Percentiles rank a stretch among this genome's conserved stretches.
These are phyloP conservation scores for Rhizopogon rudus DNA, from an alignment of 768 basidiomycete species.

Conservation along the genomic window DNA sequence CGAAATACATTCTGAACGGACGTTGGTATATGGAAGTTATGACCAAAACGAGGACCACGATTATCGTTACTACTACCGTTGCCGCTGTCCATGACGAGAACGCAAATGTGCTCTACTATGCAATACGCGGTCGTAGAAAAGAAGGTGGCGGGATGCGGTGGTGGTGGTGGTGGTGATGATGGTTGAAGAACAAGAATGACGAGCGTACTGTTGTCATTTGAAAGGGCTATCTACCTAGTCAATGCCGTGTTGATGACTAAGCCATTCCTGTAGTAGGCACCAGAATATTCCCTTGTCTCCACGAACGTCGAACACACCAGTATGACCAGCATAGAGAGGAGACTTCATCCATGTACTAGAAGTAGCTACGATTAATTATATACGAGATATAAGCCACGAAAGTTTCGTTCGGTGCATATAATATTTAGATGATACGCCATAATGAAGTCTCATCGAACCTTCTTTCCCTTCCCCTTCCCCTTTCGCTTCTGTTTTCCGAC, in stretches of 20 bases:
- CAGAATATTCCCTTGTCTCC: conserved; percentile 23
- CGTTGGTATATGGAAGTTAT: conserved; percentile 18
- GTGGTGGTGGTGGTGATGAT: conserved; percentile 6
- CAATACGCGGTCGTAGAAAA: not conserved
- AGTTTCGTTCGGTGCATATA: not conserved
- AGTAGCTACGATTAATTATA: not conserved
- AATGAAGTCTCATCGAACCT: conserved; percentile 19
- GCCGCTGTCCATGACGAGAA: conserved; percentile 3
- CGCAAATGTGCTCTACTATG: not conserved
- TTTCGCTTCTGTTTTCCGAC: conserved; percentile 31
- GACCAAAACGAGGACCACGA: conserved; percentile 10
- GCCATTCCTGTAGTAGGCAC: conserved; percentile 20
- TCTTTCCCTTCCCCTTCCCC: conserved; percentile 25
- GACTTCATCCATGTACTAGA: not conserved
- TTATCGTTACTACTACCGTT: conserved; percentile 5
- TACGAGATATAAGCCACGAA: too few species aligned
- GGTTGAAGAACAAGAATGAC: conserved; percentile 14
- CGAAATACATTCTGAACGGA: conserved; percentile 25
- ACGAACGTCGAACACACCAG: not conserved
- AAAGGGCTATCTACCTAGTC: not conserved
- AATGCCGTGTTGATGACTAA: conserved; percentile 11
- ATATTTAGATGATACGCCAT: not conserved
- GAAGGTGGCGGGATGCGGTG: conserved; percentile 6
- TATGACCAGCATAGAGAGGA: not conserved
- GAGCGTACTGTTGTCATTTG: conserved; percentile 3